Evolutionary conservation across 139 green algal genomes (phyloP).

Genomic region (Astrephomene gubernaculifera): DNA sequence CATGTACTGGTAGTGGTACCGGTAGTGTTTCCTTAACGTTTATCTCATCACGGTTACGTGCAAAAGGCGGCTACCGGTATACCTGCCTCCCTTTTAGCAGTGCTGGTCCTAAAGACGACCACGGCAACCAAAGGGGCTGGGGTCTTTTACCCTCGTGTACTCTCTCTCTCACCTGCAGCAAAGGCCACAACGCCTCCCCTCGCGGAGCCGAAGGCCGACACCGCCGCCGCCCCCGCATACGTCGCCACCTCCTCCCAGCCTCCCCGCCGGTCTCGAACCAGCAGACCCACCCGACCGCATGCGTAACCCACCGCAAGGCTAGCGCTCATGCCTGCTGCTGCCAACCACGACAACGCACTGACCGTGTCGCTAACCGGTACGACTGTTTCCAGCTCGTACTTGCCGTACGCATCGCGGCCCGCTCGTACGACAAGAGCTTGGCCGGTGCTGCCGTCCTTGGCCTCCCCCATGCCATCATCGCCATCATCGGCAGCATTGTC

Average conservation of each 20-base stretch:
- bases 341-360: conserved; percentile 57
- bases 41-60: no score
- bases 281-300: conserved; percentile 27
- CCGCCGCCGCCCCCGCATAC: neutral
- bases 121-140: no score
- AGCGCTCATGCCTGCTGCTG: conserved; percentile 24
- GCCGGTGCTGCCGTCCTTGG: neutral
- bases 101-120: no score
- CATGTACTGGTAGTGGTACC: no score
- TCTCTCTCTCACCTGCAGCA: conserved; percentile 5
- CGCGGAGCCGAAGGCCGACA: conserved; percentile 25
- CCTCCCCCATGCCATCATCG: neutral
- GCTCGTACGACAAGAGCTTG: no score
- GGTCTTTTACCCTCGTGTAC: no score
- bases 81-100: no score
- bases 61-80: no score
- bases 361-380: conserved; percentile 54
- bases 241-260: conserved; percentile 31
- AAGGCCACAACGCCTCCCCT: conserved; percentile 5
- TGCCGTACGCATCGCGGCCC: no score
- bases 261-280: conserved; percentile 30
- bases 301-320: conserved; percentile 33
- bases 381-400: conserved; percentile 51
- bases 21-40: no score
- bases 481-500: neutral